Evolutionary conservation across 2,329 filamentous ascomycete genomes (phyloP).

Genomic region (Lecanicillium sp.): DNA sequence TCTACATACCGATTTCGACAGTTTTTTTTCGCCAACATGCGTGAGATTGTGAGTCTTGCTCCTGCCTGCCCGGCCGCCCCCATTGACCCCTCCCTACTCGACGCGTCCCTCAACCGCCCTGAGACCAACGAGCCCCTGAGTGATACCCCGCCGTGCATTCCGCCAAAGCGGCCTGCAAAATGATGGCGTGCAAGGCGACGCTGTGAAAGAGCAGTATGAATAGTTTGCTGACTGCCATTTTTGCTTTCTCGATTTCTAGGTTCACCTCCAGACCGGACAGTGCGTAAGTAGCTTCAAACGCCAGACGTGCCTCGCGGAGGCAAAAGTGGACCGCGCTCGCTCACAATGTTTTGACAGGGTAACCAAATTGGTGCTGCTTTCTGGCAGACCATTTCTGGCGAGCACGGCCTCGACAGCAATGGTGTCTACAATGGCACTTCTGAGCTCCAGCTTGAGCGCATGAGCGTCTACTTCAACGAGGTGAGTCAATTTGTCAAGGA

Average conservation of each 20-base stretch:
- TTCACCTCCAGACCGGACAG: conserved; percentile 99
- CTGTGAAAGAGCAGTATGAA: conserved; percentile 8
- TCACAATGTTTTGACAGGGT: conserved; percentile 56
- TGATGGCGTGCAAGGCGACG: not conserved
- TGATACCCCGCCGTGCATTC: conserved; percentile 5
- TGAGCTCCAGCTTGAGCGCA: conserved; percentile 98
- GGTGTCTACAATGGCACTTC: conserved; percentile 99
- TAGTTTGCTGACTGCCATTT: conserved; percentile 44
- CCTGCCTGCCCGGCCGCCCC: conserved; percentile 9
- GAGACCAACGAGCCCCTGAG: conserved; percentile 9
- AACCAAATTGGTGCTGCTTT: conserved; percentile 99
- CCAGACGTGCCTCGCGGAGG: not conserved
- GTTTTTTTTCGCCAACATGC: conserved; percentile 43
- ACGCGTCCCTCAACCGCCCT: conserved; percentile 29
- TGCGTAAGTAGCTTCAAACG: conserved; percentile 57
- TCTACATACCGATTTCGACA: conserved; percentile 13
- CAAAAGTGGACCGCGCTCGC: conserved; percentile 14
- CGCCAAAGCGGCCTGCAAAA: conserved; percentile 1
- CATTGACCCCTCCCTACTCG: conserved; percentile 14
- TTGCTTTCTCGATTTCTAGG: conserved; percentile 57
- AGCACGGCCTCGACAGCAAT: conserved; percentile 95
- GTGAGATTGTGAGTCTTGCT: conserved; percentile 57
- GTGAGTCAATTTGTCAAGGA: conserved; percentile 25
- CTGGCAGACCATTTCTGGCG: conserved; percentile 84
- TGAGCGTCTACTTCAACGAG: conserved; percentile 99